Percentiles rank a stretch among this genome's conserved stretches.
Evolutionary conservation across 345 rosid species (phyloP).

Genomic region (Lepidium africanum): DNA sequence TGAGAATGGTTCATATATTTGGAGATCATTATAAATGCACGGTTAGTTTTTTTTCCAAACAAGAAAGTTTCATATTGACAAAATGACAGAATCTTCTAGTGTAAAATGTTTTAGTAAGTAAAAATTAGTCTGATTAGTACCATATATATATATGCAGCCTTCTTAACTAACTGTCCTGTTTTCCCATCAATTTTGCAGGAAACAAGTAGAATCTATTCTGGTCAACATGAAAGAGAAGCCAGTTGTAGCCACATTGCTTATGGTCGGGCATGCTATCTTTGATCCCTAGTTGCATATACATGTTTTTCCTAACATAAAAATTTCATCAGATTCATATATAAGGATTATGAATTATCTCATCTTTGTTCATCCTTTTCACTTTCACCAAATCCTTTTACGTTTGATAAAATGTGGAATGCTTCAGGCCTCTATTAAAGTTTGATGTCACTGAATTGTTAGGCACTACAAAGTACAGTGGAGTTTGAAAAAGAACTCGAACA

Average conservation of each 20-base stretch:
- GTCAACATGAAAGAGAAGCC: slow-evolving; percentile 87
- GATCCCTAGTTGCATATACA: slow-evolving; percentile 7
- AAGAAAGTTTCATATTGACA: background rate
- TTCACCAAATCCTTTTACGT: background rate
- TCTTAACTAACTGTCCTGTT: background rate
- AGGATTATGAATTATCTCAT: background rate
- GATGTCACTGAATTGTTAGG: slow-evolving; percentile 40
- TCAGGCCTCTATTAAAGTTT: slow-evolving; percentile 14
- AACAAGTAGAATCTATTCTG: slow-evolving; percentile 84
- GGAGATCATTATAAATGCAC: background rate
- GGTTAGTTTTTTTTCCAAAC: background rate
- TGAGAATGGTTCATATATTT: background rate
- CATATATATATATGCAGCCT: background rate
- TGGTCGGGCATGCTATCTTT: slow-evolving; percentile 49
- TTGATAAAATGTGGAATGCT: slow-evolving; percentile 5
- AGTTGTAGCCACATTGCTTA: slow-evolving; percentile 70
- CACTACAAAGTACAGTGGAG: slow-evolving; percentile 88
- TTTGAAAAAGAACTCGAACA: slow-evolving; percentile 93
- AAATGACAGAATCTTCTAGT: background rate
- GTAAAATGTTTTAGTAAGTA: background rate
- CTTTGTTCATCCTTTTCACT: background rate
- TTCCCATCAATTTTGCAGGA: slow-evolving; percentile 43
- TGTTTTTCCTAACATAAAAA: background rate
- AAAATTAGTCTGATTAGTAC: background rate
- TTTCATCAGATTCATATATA: background rate